Evolutionary conservation across 768 basidiomycete genomes (phyloP), one percentile per base, ranked within the genome.

Genomic region (Suillus placidus): DNA sequence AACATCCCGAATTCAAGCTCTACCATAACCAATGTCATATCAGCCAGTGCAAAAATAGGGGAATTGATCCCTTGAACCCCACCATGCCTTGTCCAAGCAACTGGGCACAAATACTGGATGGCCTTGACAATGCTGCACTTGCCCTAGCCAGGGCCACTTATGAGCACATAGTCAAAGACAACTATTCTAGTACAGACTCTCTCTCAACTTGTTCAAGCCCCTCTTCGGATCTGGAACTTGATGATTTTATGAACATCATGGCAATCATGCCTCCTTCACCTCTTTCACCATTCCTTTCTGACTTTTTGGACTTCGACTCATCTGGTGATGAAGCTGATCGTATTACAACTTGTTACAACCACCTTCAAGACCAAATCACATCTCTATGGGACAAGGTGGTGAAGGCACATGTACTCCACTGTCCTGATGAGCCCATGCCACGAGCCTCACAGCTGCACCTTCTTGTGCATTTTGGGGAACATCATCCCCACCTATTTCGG

Each of bases 391-490:
- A 61, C 42, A 58, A 61, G 47, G 37, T 65, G 16, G 37, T 42
- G 26, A 26, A 47, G 32, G 47, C 57, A 40, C 20, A 3, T 45
- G 47, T 52, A 37, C 64, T 65, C 18, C 16, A 60, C 13, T 4
- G 6, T 5, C 63, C 63, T 38, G 18, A 4, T 40, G 18, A 35
- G 26, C 64, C 64, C 6, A 20, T 35, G 26, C 45, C 57, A 45
- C 13, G 8, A 14, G 60, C 63, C 43, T 23, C n/a, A 16, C 66
- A 67, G 34, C 20, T 67, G 18, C 32, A 43, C 52, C 45, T 64
- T 1, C 63, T 67, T 45, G 60, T 55, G 1, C 40, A 64, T 18
- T 67, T 61, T 38, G 45, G 72, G 78, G 18, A 80, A 79, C 66
- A 54, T 43, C 8, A 8, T 6, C 20, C 43, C 20, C 43, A 9